Conservation (phyloP, 805 yeast species). For the Suhomyces sp. region DNA sequence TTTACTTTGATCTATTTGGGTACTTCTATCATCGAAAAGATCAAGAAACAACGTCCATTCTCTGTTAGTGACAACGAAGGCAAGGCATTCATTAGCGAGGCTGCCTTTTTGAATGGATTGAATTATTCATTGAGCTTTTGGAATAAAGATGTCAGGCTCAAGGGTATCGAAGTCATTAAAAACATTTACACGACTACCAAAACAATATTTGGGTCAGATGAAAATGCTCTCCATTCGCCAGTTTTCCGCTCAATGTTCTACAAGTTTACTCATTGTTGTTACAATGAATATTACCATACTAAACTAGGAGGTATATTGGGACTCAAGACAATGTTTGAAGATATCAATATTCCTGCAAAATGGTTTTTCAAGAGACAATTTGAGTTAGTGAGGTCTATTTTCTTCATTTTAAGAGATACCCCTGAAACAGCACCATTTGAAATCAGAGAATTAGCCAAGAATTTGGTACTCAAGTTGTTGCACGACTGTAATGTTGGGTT, state of each 20-base stretch:
- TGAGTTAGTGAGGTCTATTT: slow-evolving; percentile 81
- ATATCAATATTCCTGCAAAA: slow-evolving; percentile 60
- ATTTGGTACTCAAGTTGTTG: slow-evolving; percentile 62
- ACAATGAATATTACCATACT: slow-evolving; percentile 80
- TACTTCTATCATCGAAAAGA: slow-evolving; percentile 64
- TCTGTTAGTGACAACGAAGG: slow-evolving; percentile 82
- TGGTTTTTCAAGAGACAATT: slow-evolving; percentile 80
- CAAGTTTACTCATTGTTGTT: slow-evolving; percentile 86
- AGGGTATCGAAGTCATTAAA: slow-evolving; percentile 68
- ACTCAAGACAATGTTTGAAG: slow-evolving; percentile 67
- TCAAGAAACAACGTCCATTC: slow-evolving; percentile 68
- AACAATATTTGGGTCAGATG: slow-evolving; percentile 63
- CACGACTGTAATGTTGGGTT: slow-evolving; percentile 62
- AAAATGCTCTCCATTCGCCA: slow-evolving; percentile 68
- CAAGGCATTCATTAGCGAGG: slow-evolving; percentile 62
- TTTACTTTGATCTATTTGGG: slow-evolving; percentile 76
- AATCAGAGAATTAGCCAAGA: slow-evolving; percentile 71
- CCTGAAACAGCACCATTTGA: slow-evolving; percentile 83
- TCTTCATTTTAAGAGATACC: slow-evolving; percentile 87
- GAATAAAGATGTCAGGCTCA: slow-evolving; percentile 63
- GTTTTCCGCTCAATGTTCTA: slow-evolving; percentile 74
- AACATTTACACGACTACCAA: slow-evolving; percentile 60
- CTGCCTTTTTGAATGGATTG: slow-evolving; percentile 70
- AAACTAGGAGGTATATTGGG: slow-evolving; percentile 92
- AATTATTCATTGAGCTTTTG: slow-evolving; percentile 79